Evolutionary conservation across 2,329 filamentous ascomycete genomes (phyloP), one percentile per base, ranked within the genome.

Genomic region (Leptographium radiaticola): DNA sequence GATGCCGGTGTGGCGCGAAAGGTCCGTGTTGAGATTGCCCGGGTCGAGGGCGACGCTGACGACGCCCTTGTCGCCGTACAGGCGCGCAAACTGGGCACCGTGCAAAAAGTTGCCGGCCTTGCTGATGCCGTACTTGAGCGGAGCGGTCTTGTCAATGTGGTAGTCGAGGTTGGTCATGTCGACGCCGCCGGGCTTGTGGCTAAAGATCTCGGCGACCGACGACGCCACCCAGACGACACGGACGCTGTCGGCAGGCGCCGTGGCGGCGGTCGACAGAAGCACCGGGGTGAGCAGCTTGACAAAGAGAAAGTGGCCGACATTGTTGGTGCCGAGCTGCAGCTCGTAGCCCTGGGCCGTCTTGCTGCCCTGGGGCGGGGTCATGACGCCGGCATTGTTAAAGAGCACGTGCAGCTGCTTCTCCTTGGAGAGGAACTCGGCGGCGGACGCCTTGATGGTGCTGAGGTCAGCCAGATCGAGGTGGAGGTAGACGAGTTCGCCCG

Each of bases 381-480:
- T 68, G n/a, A 70, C 61, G 18, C 64, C 69, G 1, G 69, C 69
- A 57, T 71, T 71, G 57, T 70, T 66, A 55, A 66, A 63, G 44
- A 71, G 57, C 1, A 67, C 62, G 57, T 71, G 63, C 6, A 71
- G 59, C 8, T 63, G 57, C 5, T 51, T 31, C 54, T 68, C 66
- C 16, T 61, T 54, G 1, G 56, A 53, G 25, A 66, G 54, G 55
- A 71, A 67, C 8, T 53, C 50, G 8, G 62, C 55, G 4, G 61
- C 64, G 2, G 65, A 54, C 33, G 59, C 31, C 48, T 62, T 64
- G 51, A 67, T 58, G 12, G 56, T 62, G 6, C 53, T 51, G 6
- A 68, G 60, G 56, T 68, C 63, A 33, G 57, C 56, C 4, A 68
- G 61, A 54, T 76, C 73, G 10, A 76, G 60, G 9, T 64, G 53